Evolutionary conservation across 164 flowering plant species (phyloP).

Genomic region (Piper betle): DNA sequence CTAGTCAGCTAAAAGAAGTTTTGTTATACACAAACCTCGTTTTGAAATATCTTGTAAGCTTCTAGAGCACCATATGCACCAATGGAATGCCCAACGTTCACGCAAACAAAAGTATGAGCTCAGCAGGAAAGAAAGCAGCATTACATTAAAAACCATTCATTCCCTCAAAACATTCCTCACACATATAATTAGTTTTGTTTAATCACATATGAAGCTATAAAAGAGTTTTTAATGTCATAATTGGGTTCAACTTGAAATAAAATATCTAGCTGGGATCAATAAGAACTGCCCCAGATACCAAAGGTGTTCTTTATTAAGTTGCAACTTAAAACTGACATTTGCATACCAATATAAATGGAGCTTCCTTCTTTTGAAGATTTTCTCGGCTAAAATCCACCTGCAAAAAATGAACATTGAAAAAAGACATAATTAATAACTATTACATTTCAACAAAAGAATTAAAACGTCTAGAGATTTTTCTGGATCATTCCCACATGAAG

Average conservation of each 20-base stretch:
- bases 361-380: constrained; percentile 38
- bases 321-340: too few species aligned
- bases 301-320: too few species aligned
- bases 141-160: neutral
- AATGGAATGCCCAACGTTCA: constrained; percentile 88
- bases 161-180: neutral
- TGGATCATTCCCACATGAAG: too few species aligned
- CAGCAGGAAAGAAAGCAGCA: constrained; percentile 8
- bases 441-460: neutral
- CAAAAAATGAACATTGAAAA: neutral
- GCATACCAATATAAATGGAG: constrained; percentile 59
- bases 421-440: neutral
- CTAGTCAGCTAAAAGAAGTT: neutral
- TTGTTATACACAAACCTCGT: constrained; percentile 34
- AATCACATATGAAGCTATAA: too few species aligned
- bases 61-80: constrained; percentile 80
- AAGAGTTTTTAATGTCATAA: too few species aligned
- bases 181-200: too few species aligned
- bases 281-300: too few species aligned
- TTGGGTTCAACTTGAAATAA: too few species aligned
- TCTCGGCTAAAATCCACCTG: constrained; percentile 54
- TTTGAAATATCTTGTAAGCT: constrained; percentile 38
- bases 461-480: too few species aligned
- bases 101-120: neutral
- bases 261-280: too few species aligned